Evolutionary conservation across 148 eudicot genomes (phyloP).

Genomic region (Spergularia marina): DNA sequence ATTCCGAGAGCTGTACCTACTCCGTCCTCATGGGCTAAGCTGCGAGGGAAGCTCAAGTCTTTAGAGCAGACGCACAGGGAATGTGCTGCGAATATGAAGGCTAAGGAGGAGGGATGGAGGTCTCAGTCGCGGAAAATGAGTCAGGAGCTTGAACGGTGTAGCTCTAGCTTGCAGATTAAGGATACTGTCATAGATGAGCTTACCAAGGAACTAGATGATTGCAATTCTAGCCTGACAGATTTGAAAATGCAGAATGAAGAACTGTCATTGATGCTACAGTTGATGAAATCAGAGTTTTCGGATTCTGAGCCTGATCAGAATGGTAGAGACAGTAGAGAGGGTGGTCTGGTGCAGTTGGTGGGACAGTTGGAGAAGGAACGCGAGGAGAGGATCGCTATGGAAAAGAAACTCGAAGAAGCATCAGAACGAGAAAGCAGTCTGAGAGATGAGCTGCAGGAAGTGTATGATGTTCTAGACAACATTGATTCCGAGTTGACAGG

Average conservation of each 20-base stretch:
- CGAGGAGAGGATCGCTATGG: slow-evolving; percentile 38
- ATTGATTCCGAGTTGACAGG: slow-evolving; percentile 60
- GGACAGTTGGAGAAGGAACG: slow-evolving; percentile 50
- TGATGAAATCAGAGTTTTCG: slow-evolving; percentile 40
- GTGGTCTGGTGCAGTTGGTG: slow-evolving; percentile 28
- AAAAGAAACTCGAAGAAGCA: slow-evolving; percentile 41
- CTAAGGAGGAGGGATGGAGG: slow-evolving; percentile 67
- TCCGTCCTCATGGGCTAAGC: slow-evolving; percentile 55
- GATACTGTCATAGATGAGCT: slow-evolving; percentile 50
- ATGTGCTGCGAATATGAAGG: slow-evolving; percentile 47
- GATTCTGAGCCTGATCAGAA: slow-evolving; percentile 18
- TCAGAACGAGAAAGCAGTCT: slow-evolving; percentile 27
- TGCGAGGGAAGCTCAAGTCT: slow-evolving; percentile 58
- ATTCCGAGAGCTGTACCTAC: slow-evolving; percentile 53
- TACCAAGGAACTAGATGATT: slow-evolving; percentile 43
- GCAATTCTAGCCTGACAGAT: slow-evolving; percentile 40
- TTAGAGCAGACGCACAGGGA: slow-evolving; percentile 66
- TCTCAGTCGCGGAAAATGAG: slow-evolving; percentile 36
- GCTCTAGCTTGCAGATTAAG: slow-evolving; percentile 34
- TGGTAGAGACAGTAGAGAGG: slow-evolving; percentile 23
- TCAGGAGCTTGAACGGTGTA: slow-evolving; percentile 41
- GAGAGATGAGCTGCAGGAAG: slow-evolving; percentile 39
- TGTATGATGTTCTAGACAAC: slow-evolving; percentile 36
- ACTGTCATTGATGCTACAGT: slow-evolving; percentile 49
- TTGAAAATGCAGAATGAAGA: slow-evolving; percentile 71